Evolutionary conservation across 2,329 filamentous ascomycete species (phyloP), one percentile per base, ranked within the genome.

Genomic region (Sclerotiophoma versabilis): DNA sequence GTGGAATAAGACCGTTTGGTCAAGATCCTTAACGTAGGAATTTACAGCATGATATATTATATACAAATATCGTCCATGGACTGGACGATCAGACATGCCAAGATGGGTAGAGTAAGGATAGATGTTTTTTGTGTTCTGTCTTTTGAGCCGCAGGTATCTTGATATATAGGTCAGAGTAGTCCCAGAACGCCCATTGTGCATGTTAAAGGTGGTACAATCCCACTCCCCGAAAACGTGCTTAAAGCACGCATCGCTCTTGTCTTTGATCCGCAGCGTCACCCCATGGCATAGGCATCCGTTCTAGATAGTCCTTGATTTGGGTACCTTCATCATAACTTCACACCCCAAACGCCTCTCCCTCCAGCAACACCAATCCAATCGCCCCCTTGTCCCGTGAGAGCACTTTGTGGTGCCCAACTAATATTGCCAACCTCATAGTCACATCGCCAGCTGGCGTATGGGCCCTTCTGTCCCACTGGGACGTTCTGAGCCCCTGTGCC

Each of bases 391-490:
- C 79, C 80, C 25, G 83, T 88, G 50, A 88, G 77, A 19, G 87
- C 79, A 58, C 82, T 86, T 58, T 88, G 87, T 26, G 91, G 91
- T 25, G 91, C 89, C 91, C 91, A 96, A 61, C 89, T 90, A 12
- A 96, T 80, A 71, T 96, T 96, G 33, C 87, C 88, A 43, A 96
- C 87, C 75, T 96, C 91, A 66, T 93, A 93, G 61, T 95, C 91
- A 73, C 91, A 93, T 71, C 88, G 84, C 91, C 91, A 96, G 69
- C 85, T 87, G 5, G 89, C 89, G 3, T 89, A 85, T 0, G 91
- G 91, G 19, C 83, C 87, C 84, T 85, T 72, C 77, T 81, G 71
- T 80, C 71, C 70, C n/a, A 75, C 68, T 6, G 70, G 89, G 2
- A 65, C 62, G 10, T 60, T 58, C 42, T 68, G 63, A 14, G 63